phyloP scores from a whole-genome alignment of 139 green algal genomes.

The Astrephomene gubernaculifera region DNA sequence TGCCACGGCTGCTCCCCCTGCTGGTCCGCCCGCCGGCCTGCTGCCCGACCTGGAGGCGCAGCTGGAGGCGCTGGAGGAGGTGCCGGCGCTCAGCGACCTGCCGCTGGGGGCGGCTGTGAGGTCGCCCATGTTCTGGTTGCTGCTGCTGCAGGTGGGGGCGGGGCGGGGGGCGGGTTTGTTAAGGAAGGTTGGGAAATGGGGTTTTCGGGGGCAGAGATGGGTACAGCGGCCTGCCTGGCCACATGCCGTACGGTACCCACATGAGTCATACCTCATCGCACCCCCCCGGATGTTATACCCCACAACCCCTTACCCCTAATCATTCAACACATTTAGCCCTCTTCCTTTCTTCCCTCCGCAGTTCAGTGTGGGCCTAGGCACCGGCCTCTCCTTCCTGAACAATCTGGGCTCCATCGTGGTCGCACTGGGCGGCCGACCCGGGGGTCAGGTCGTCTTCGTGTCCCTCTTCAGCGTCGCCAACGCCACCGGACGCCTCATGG shows the following conservation, averaged over 20 bases:
- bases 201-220: no score
- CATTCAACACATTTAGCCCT: not conserved
- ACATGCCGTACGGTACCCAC: no score
- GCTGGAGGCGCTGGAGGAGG: slow-evolving; percentile 19
- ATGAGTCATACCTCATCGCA: no score
- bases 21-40: no score
- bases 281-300: no score
- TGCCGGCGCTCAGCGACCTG: slow-evolving; percentile 40
- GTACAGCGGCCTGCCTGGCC: no score
- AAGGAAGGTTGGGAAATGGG: no score
- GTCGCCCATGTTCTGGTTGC: slow-evolving; percentile 77
- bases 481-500: slow-evolving; percentile 68
- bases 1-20: no score
- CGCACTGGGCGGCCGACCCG: slow-evolving; percentile 51
- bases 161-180: no score
- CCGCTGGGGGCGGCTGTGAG: slow-evolving; percentile 37
- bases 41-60: not conserved
- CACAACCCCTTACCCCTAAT: not conserved
- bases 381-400: slow-evolving; percentile 83
- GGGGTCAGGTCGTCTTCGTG: slow-evolving; percentile 75
- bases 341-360: slow-evolving; percentile 45
- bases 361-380: slow-evolving; percentile 65
- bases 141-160: slow-evolving; percentile 39
- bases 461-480: slow-evolving; percentile 85
- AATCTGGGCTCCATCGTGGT: slow-evolving; percentile 81